These are phyloP conservation scores for Vaccinium darrowii DNA, from an alignment of 148 eudicot species.

Conservation along the genomic window DNA sequence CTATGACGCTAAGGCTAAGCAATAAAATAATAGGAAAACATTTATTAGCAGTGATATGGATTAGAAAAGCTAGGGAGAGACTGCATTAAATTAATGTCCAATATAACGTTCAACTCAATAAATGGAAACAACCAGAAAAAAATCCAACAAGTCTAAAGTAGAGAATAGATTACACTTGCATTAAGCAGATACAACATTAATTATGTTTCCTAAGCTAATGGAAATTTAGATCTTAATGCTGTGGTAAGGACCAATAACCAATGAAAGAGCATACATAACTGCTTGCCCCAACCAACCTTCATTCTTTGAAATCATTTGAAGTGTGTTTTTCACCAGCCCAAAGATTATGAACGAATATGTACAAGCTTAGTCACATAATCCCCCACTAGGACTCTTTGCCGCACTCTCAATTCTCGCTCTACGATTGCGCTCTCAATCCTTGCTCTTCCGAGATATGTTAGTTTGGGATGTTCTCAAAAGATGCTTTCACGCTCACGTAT, in stretches of 20 bases:
- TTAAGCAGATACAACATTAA: not conserved
- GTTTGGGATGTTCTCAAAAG: not conserved
- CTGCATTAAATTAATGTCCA: conserved; percentile 1
- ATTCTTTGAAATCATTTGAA: not conserved
- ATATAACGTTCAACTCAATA: not conserved
- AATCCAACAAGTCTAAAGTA: not conserved
- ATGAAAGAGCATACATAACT: not conserved
- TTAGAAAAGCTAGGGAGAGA: not conserved
- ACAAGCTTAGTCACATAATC: not conserved
- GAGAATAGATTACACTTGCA: not conserved
- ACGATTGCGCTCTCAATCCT: not conserved
- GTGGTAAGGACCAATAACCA: not conserved
- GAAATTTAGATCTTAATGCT: not conserved
- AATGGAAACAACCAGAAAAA: conserved; percentile 1
- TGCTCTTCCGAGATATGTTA: not conserved
- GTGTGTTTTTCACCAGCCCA: not conserved
- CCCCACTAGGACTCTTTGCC: not conserved
- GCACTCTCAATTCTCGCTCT: not conserved
- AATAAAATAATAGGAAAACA: not conserved
- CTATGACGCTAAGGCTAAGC: not conserved
- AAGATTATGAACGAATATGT: not conserved
- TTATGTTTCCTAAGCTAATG: not conserved
- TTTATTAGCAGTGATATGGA: not conserved
- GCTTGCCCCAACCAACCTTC: not conserved
- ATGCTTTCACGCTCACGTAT: not conserved